These are phyloP conservation scores for Gnomoniopsis smithogilvyi DNA, from an alignment of 2,329 filamentous ascomycete genomes.

Conservation along the genomic window DNA sequence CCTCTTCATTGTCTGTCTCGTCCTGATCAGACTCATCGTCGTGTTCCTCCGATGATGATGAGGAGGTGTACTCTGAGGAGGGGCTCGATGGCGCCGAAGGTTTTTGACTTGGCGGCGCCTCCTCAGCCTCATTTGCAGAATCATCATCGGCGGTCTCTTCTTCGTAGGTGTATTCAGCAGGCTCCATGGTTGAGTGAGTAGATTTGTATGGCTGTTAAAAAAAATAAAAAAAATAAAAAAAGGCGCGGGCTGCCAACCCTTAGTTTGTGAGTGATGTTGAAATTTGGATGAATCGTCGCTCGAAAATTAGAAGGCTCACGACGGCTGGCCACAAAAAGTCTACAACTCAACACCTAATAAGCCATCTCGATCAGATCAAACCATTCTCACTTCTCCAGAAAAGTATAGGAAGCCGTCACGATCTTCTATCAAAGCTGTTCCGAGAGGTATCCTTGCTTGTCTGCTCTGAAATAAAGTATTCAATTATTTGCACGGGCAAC, in stretches of 20 bases:
- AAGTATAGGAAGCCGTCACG: too few relatives aligned
- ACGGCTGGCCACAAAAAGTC: too few relatives aligned
- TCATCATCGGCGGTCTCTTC: slow-evolving; percentile 3
- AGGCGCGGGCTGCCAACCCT: not conserved
- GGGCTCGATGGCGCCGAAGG: slow-evolving; percentile 1
- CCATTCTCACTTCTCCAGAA: too few relatives aligned
- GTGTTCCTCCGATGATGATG: not conserved
- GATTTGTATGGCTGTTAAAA: not conserved
- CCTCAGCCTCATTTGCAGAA: slow-evolving; percentile 5
- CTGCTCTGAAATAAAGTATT: too few relatives aligned
- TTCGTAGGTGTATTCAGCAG: not conserved
- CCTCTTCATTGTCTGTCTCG: not conserved
- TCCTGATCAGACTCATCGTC: not conserved
- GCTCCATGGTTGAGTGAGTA: slow-evolving; percentile 2
- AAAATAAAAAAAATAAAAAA: not conserved
- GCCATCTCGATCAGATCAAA: too few relatives aligned
- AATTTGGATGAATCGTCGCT: not conserved
- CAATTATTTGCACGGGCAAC: too few relatives aligned
- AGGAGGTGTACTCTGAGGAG: not conserved
- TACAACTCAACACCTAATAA: too few relatives aligned
- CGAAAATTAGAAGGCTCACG: too few relatives aligned
- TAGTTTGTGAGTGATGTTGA: not conserved
- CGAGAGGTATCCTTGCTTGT: too few relatives aligned
- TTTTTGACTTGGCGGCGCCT: not conserved
- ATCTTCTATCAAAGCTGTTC: too few relatives aligned